Conservation (phyloP, 768 basidiomycete species). For the Astraeus odoratus region DNA sequence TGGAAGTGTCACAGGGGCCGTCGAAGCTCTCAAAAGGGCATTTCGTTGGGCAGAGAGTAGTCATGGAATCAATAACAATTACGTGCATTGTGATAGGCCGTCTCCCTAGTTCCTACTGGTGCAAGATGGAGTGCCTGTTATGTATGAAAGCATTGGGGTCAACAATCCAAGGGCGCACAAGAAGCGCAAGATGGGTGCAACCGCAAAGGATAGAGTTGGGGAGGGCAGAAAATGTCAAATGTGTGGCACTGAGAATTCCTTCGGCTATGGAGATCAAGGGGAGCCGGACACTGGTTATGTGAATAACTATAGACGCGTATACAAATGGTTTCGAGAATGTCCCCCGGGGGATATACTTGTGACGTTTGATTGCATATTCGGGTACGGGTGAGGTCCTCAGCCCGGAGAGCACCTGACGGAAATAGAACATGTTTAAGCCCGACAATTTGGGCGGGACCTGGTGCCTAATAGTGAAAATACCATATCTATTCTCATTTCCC, state of each 20-base stretch:
- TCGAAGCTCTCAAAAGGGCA: too few relatives aligned
- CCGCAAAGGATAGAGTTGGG: not conserved
- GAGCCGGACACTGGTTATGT: slow-evolving; percentile 1
- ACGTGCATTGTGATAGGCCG: too few relatives aligned
- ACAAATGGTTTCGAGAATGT: not conserved
- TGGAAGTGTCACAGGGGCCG: too few relatives aligned
- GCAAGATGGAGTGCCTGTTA: not conserved
- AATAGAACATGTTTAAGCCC: not conserved
- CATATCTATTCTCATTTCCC: too few relatives aligned
- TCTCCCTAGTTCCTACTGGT: too few relatives aligned
- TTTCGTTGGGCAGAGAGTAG: too few relatives aligned
- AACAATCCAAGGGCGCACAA: not conserved
- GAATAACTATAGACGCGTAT: not conserved
- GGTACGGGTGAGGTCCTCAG: not conserved
- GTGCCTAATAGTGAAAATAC: too few relatives aligned
- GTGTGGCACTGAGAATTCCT: not conserved
- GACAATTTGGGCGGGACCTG: not conserved
- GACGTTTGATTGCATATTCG: not conserved
- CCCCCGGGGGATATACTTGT: not conserved
- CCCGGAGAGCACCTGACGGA: not conserved
- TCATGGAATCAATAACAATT: too few relatives aligned
- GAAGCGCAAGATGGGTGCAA: not conserved
- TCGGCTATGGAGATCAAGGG: not conserved
- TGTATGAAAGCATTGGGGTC: not conserved
- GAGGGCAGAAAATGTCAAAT: not conserved